Conservation (phyloP, 75 land plant species). For the Pseudotsuga menziesii region DNA sequence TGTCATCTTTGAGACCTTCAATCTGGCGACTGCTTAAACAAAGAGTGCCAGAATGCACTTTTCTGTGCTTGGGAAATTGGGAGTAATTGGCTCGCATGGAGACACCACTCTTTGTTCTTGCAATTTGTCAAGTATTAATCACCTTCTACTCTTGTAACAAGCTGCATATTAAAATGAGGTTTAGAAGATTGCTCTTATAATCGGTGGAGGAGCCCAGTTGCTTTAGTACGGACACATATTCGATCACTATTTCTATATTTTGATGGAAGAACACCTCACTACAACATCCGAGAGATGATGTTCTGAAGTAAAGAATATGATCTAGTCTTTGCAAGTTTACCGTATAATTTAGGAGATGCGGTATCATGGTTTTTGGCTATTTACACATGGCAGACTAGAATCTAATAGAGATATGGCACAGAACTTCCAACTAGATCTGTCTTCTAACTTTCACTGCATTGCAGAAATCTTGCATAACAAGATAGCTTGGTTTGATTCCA, state of each 20-base stretch:
- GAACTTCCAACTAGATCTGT: neutral
- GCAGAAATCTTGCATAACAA: conserved; percentile 40
- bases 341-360: neutral
- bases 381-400: neutral
- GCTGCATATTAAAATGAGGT: conserved; percentile 42
- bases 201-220: conserved; percentile 42
- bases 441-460: conserved; percentile 2
- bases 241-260: conserved; percentile 64
- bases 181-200: conserved; percentile 39
- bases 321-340: neutral
- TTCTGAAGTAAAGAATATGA: conserved; percentile 39
- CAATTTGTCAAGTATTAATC: conserved; percentile 48
- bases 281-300: conserved; percentile 58
- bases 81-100: conserved; percentile 71
- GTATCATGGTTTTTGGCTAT: neutral
- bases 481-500: conserved; percentile 41
- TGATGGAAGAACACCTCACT: conserved; percentile 73
- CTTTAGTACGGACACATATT: conserved; percentile 40
- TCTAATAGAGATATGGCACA: neutral
- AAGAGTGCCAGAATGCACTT: conserved; percentile 69
- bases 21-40: conserved; percentile 47
- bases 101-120: conserved; percentile 71
- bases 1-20: conserved; percentile 20
- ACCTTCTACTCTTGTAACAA: conserved; percentile 58
- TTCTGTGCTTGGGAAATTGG: conserved; percentile 59